phyloP scores from a whole-genome alignment of 2,329 filamentous ascomycete species.

The Gnomoniopsis smithogilvyi region DNA sequence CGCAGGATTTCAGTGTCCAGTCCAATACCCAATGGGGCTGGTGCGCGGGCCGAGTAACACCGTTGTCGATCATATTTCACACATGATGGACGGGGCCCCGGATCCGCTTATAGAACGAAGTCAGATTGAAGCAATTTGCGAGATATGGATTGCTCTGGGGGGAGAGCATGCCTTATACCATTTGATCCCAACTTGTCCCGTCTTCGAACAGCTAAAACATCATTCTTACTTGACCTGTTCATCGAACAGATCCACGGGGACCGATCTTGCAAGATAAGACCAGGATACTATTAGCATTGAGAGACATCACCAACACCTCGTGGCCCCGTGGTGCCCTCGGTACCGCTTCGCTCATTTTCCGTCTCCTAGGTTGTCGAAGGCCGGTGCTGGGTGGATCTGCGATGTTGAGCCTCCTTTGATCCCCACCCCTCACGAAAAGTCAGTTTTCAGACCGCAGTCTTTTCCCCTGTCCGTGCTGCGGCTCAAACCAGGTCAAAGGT shows the following conservation, averaged over 20 bases:
- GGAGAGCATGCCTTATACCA: background rate
- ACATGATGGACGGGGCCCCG: background rate
- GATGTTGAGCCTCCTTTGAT: background rate
- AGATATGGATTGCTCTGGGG: background rate
- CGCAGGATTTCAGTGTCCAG: background rate
- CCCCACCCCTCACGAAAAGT: background rate
- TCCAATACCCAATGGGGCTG: background rate
- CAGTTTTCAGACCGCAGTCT: too few species aligned
- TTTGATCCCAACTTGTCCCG: background rate
- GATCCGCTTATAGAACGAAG: background rate
- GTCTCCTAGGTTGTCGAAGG: background rate
- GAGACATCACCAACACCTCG: background rate
- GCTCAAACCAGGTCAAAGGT: background rate
- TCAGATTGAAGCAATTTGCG: background rate
- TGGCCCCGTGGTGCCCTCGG: background rate
- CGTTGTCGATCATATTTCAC: background rate
- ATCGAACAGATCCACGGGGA: background rate
- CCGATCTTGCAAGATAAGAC: background rate
- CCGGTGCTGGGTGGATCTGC: background rate
- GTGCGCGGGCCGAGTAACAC: background rate
- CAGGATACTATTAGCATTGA: background rate
- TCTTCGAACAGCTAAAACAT: background rate
- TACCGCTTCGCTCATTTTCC: background rate
- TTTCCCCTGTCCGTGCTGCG: background rate
- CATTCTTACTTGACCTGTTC: background rate